Evolutionary conservation across 768 basidiomycete genomes (phyloP).

Genomic region (Amanita fuliginea): DNA sequence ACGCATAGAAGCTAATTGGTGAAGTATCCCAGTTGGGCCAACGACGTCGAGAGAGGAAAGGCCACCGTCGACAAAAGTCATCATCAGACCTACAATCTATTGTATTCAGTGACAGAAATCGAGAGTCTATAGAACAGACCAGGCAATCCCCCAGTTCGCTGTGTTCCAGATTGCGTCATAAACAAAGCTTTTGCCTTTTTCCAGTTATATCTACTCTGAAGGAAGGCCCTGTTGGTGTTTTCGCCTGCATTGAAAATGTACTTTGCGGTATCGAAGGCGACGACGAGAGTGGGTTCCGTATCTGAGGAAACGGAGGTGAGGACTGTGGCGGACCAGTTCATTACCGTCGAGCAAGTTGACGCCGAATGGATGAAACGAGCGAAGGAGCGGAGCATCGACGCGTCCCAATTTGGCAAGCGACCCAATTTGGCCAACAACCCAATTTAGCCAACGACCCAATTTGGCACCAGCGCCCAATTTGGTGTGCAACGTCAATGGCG

Average conservation of each 20-base stretch:
- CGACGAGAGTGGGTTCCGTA: conserved; percentile 67
- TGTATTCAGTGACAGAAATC: conserved; percentile 1
- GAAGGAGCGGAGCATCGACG: background rate
- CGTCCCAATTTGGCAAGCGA: background rate
- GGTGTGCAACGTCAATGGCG: no score
- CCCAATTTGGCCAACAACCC: background rate
- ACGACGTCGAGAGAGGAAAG: conserved; percentile 45
- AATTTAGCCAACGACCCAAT: no score
- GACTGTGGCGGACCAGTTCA: conserved; percentile 58
- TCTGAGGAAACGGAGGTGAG: conserved; percentile 55
- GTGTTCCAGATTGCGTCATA: conserved; percentile 51
- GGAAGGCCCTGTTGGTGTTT: conserved; percentile 62
- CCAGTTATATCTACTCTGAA: conserved; percentile 57
- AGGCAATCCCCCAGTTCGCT: conserved; percentile 60
- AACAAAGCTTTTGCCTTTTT: conserved; percentile 63
- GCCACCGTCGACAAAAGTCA: conserved; percentile 70
- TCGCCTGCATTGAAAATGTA: conserved; percentile 89
- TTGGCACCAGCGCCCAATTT: no score
- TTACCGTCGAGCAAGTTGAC: conserved; percentile 10
- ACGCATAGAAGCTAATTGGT: conserved; percentile 63
- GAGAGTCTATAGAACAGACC: conserved; percentile 33
- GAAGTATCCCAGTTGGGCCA: conserved; percentile 66
- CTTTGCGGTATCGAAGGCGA: conserved; percentile 68
- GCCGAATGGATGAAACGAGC: background rate
- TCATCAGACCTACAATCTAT: conserved; percentile 46